Conservation (phyloP, 495 filamentous ascomycete species). For the Tuber indicum region DNA sequence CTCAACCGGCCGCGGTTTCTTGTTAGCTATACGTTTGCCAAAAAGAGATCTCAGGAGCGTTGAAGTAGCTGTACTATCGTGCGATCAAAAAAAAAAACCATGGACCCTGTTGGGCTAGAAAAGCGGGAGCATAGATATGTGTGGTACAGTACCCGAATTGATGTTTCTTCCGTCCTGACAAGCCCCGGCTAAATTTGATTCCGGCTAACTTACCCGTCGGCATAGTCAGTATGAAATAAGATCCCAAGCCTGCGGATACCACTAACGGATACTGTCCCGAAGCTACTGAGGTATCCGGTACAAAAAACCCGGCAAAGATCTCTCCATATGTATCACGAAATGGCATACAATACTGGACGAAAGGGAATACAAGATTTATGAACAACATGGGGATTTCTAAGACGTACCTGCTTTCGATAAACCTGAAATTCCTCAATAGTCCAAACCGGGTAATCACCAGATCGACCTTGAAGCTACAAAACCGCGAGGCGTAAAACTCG, state of each 20-base stretch:
- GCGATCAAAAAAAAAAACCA: neutral
- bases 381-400: neutral
- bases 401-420: neutral
- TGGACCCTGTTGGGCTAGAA: neutral
- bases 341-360: neutral
- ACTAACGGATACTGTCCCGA: neutral
- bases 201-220: neutral
- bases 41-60: neutral
- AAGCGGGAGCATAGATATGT: neutral
- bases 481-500: neutral
- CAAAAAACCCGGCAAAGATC: neutral
- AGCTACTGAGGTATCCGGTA: neutral
- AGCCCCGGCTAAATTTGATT: neutral
- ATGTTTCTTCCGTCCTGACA: neutral
- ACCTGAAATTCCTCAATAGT: neutral
- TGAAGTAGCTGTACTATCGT: neutral
- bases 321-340: neutral
- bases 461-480: neutral
- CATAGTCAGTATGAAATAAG: neutral
- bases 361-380: neutral
- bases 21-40: neutral
- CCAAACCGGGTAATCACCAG: neutral
- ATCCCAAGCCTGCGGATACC: neutral
- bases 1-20: no score
- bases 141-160: neutral